Base-by-base conservation (phyloP, 768 basidiomycete genomes). In the Hygrocybe punicea region DNA sequence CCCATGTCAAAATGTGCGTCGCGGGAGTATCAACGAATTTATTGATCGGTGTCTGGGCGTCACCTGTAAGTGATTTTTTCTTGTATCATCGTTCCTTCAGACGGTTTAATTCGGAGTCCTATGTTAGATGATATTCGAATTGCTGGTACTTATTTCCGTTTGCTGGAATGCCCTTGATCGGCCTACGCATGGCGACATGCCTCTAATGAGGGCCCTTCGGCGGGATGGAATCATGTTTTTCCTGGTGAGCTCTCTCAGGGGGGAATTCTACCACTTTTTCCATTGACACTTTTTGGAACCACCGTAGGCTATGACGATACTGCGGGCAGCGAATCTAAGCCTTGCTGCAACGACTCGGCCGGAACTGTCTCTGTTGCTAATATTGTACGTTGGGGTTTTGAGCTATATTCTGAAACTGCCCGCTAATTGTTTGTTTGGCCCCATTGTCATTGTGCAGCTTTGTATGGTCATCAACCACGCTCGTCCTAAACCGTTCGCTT, bases 201-300 rank as follows among this genome's bases (percentile, higher is more conserved):
- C 64, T 1, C 58, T 77, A 16, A 58, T 61, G 34, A 59, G 62
- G 25, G 64, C 69, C 4, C 69, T 77, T 2, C 63, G 71, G 48
- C 59, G 68, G 5, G 73, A 76, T 59, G 73, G 76, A 14, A 62
- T 74, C 13, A 35, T 62, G 1, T 76, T 68, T 58, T 77, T 76
- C 57, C 21, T 72, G 35, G 75, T 76, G 56, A 24, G 29, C 37
- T 35, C 16, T 13, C 34, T n/a, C n/a, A n/a, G n/a, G n/a, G n/a
- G n/a, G n/a, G n/a, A n/a, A n/a, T n/a, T n/a, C n/a, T n/a, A n/a
- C n/a, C n/a, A n/a, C n/a, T n/a, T n/a, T n/a, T n/a, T n/a, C n/a
- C n/a, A 36, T 13, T 14, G 25, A 35, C 14, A 13, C 11, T 45
- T 21, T 16, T 19, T 17, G 4, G 17, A 13, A n/a, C 11, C 21